Base-by-base conservation (phyloP, 2,329 filamentous ascomycete genomes). In the Pezicula neosporulosa region DNA sequence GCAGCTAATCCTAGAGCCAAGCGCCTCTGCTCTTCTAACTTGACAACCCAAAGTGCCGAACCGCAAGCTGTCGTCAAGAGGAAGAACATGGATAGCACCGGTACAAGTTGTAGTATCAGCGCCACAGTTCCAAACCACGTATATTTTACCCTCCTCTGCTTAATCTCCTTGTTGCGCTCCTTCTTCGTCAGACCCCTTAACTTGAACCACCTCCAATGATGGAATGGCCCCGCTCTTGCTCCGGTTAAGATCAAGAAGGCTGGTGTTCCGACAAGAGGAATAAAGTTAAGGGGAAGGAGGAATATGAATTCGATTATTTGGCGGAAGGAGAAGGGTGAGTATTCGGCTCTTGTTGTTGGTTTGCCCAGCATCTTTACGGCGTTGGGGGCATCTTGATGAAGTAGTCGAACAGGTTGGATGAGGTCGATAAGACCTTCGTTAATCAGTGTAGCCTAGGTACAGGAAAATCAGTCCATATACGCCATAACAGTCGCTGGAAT, bases 31-130 rank as follows among this genome's bases (percentile, higher is more conserved):
- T 82, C 75, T 69, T 97, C 92, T 47, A 97, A 72, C 57, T 86
- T 83, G 2, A 85, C 85, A 2, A 85, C 89, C 92, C 93, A 97
- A 35, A 97, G 73, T 1, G 90, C 93, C 41, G 89, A 86, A 2
- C 93, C 94, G 18, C 85, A 83, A 1, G 92, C 87, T 3, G 89
- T 91, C 0, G 93, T 97, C 58, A 99, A 72, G 37, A 97, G 77
- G 68, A 97, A 97, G 66, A 97, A 85, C 78, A 99, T 95, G n/a
- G 89, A 95, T 45, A 97, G 70, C 12, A 93, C 78, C 1, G 94
- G 94, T 8, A 97, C 78, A n/a, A 97, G 78, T 71, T 97, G 90
- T 27, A 97, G 71, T 6, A 12, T 4, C 41, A 10, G 15, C 13
- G 47, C 15, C 15, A 16, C 27, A 37, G 16, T 12, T 30, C 50